Evolutionary conservation across 495 filamentous ascomycete genomes (phyloP), one percentile per base, ranked within the genome.

Genomic region (Physcia stellaris): DNA sequence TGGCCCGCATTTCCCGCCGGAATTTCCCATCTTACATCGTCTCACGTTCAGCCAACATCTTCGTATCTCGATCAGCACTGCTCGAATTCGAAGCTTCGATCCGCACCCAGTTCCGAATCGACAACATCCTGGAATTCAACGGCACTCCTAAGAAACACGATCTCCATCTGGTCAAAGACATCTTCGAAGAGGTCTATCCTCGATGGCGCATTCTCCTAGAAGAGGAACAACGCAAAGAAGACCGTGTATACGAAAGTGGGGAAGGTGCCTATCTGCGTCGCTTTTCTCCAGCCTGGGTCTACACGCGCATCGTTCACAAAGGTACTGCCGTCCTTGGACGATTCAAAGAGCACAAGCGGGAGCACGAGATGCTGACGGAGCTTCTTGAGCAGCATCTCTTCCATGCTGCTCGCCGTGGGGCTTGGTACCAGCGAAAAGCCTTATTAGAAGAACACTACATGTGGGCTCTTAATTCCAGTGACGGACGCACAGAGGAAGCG

Each of bases 391-490:
- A 96, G 49, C 73, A 70, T 4, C 68, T 92, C 9, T 94, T 95
- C 54, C 88, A 96, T 53, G 65, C 79, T 27, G 71, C 84, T 11
- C 71, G 88, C 19, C 76, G 88, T 17, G 90, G 90, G 1, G 77
- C 77, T 1, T 98, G 90, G 90, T 96, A 95, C 52, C 86, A 95
- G 56, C 83, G 90, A 12, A 94, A 87, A 60, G 90, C 90, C 1
- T 60, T 98, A 4, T 55, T 98, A 13, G 90, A 98, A 60, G 90
- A 98, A 57, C 85, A 87, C 46, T 96, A 98, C 52, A 87, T 95
- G 83, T 66, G 71, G 54, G 63, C 66, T 1, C 50, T 82, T 2
- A 69, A 65, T 1, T 62, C 74, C 0, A 50, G 55, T 1, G 63
- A 66, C 10, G 66, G 58, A 10, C 64, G 70, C 34, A 67, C 52